Evolutionary conservation across 2,329 filamentous ascomycete species (phyloP), one percentile per base, ranked within the genome.

Genomic region (Trichophyton equinum): DNA sequence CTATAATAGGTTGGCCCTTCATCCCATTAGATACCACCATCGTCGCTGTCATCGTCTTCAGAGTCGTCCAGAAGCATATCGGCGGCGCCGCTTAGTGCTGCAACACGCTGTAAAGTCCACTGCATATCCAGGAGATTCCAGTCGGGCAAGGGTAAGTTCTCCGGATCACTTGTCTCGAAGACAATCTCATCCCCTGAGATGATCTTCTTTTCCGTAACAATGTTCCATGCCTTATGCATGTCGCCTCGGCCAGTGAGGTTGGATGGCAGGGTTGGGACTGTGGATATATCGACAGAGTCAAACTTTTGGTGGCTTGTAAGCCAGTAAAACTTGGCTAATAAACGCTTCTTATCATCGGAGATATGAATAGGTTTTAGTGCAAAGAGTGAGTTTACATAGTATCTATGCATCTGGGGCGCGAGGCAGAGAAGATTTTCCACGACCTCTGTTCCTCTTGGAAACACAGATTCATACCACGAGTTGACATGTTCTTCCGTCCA

Each of bases 361-460:
- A 53, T 46, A 40, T 59, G 30, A 15, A 58, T 36, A 2, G 58
- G 62, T 53, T 64, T 13, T 9, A 64, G 42, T 33, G 60, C 61
- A 36, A 64, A 64, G 20, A 56, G 55, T 22, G 38, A 27, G 11
- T 27, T 40, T 20, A 33, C 58, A 20, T 62, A 58, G 20, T 59
- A 62, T 4, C 22, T n/a, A 36, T 60, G 60, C 13, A 61, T 51
- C 9, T 44, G 18, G n/a, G 62, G 60, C 20, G 60, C 51, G 20
- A 64, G 47, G 51, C 60, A 62, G 15, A 64, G 18, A 11, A 64
- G 49, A 30, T 64, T 62, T n/a, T 56, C 44, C 18, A 62, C 55
- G 22, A 27, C 53, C 27, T 62, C 61, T 2, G 58, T 64, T 49
- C 18, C 46, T 22, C 22, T 49, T 11, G 46, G 46, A 46, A 47